Base-by-base conservation (phyloP, 1,284 basidiomycete species). In the Heterobasidion occidentale region DNA sequence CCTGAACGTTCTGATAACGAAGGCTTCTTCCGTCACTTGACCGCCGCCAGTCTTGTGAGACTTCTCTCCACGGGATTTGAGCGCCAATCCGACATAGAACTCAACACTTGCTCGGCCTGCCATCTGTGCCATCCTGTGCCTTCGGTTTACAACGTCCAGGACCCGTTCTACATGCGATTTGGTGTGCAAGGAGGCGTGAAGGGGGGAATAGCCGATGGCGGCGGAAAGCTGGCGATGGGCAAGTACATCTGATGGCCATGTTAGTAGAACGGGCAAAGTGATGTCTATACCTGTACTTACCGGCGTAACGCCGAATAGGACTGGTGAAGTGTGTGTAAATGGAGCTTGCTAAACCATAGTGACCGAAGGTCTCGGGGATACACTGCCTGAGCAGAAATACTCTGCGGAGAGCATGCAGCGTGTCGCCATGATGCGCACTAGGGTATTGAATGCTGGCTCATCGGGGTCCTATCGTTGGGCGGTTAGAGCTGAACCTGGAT, bases 311-410 rank as follows among this genome's bases (percentile, higher is more conserved):
- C 59, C 94, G 79, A 63, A 97, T 97, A 0, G 94, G 94, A 68
- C 92, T 90, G 2, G 96, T 98, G 70, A 99, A 99, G 71, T 99
- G 97, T 0, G 97, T 99, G 72, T 99, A 99, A 62, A 99, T 99
- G 0, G 89, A 84, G 64, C 86, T 95, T 0, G 97, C 97, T 17
- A 99, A 81, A 55, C 97, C 97, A 68, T 99, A 99, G 72, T 99
- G 97, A 1, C 90, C 88, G 68, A 98, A 99, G 0, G 92, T 89
- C 64, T 98, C 94, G 58, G 89, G 0, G 88, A 85, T 4, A 98
- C 94, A 63, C 90, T 94, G 9, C 97, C 97, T 0, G 94, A 90
- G 68, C 92, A 94, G 73, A 99, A 98, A 71, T 99, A 99, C 70
- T 99, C 97, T 34, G 97, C 97, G 0, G 94, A 89, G 17, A 98